Percentiles rank a stretch among this genome's conserved stretches.
Conservation (phyloP, 495 filamentous ascomycete species). For the Achaetomiella virescens region DNA sequence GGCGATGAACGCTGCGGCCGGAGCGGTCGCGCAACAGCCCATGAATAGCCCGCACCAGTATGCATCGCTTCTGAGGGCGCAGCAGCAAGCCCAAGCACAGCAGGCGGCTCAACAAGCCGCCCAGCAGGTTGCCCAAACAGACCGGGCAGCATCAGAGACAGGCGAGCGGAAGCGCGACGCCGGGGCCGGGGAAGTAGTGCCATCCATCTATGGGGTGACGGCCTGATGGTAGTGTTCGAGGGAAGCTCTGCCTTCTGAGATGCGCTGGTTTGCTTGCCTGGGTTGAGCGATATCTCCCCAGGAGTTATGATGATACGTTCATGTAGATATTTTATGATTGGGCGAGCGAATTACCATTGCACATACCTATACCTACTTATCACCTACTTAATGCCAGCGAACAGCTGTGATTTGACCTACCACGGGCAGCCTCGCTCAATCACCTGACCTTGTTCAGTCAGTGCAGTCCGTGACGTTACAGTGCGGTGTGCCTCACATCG, state of each 20-base stretch:
- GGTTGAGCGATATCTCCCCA: background rate
- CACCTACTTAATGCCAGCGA: background rate
- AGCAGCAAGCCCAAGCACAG: slow-evolving; percentile 47
- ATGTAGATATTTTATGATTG: slow-evolving; percentile 23
- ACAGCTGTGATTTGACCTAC: background rate
- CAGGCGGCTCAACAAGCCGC: slow-evolving; percentile 18
- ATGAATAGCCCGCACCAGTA: slow-evolving; percentile 56
- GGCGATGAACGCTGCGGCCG: slow-evolving; percentile 25
- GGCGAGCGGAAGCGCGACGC: slow-evolving; percentile 40
- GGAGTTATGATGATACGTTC: slow-evolving; percentile 8
- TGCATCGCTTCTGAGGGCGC: slow-evolving; percentile 65
- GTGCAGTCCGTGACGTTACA: too few species aligned
- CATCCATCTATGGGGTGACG: background rate
- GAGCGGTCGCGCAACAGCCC: slow-evolving; percentile 32
- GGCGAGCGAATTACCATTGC: slow-evolving; percentile 13
- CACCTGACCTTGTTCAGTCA: too few species aligned
- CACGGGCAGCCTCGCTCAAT: too few species aligned
- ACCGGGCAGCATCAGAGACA: slow-evolving; percentile 33
- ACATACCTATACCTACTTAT: slow-evolving; percentile 14
- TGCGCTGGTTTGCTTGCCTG: background rate
- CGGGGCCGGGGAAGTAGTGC: slow-evolving; percentile 21
- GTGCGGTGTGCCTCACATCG: background rate
- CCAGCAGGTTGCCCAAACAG: slow-evolving; percentile 23
- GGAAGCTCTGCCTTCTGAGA: background rate
- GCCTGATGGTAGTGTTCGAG: background rate